phyloP scores from a whole-genome alignment of 805 yeast genomes.

The Zygosaccharomyces pseudorouxii region DNA sequence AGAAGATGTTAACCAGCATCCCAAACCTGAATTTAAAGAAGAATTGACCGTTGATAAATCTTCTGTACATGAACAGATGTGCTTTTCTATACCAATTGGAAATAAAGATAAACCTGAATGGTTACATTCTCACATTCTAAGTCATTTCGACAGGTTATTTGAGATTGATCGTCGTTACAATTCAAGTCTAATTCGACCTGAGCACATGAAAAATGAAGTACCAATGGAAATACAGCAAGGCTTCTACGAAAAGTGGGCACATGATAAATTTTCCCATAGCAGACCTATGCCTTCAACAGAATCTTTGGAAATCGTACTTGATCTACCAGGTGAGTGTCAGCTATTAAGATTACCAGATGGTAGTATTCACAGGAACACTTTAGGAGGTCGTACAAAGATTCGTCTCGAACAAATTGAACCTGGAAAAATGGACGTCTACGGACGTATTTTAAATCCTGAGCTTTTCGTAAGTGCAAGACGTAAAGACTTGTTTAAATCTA shows the following conservation, averaged over 20 bases:
- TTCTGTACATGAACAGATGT: constrained; percentile 2
- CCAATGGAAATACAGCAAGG: constrained; percentile 32
- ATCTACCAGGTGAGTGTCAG: constrained; percentile 17
- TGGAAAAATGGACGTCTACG: constrained; percentile 40
- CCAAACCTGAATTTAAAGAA: constrained; percentile 12
- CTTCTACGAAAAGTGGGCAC: constrained; percentile 35
- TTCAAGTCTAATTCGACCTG: constrained; percentile 42
- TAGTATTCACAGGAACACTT: constrained; percentile 25
- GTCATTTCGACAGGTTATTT: constrained; percentile 40
- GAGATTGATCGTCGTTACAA: constrained; percentile 41
- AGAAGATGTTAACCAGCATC: background rate
- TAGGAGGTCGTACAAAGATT: constrained; percentile 42
- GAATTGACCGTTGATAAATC: constrained; percentile 10
- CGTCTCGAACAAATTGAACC: constrained; percentile 42
- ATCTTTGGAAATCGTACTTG: constrained; percentile 29
- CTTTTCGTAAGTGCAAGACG: constrained; percentile 10
- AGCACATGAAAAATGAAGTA: constrained; percentile 23
- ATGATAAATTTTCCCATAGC: constrained; percentile 13
- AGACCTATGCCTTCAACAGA: constrained; percentile 24
- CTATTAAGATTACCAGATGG: constrained; percentile 8
- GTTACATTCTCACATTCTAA: constrained; percentile 40
- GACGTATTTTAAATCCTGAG: constrained; percentile 33
- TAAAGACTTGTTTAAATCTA: constrained; percentile 7
- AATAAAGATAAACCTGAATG: constrained; percentile 3
- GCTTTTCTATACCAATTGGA: background rate